Conservation (phyloP, 345 rosid species). For the Streptanthus diversifolius region DNA sequence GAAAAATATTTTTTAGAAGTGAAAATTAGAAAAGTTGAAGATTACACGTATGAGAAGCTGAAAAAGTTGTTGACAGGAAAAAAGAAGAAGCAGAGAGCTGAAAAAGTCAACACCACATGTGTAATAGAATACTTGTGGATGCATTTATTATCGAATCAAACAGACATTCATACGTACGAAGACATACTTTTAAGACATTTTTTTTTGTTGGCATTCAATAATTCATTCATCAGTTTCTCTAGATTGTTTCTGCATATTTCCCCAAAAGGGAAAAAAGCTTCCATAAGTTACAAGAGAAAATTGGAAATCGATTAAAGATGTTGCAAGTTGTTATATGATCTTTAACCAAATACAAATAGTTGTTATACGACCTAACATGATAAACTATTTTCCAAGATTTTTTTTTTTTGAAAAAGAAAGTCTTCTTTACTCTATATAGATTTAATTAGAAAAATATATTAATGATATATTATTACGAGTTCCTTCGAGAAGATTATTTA, state of each 20-base stretch:
- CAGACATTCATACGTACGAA: slow-evolving; percentile 11
- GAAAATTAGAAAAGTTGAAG: neutral
- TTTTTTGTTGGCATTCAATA: slow-evolving; percentile 8
- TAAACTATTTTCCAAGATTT: no score
- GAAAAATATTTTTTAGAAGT: neutral
- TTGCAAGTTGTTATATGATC: neutral
- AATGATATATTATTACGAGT: neutral
- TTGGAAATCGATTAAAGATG: neutral
- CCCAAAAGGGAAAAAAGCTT: neutral
- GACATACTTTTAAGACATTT: neutral
- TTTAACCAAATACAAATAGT: neutral
- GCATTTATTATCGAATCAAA: slow-evolving; percentile 12
- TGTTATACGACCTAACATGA: neutral
- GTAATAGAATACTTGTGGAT: neutral
- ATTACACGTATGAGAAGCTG: neutral
- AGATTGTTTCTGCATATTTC: neutral
- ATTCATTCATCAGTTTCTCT: slow-evolving; percentile 14
- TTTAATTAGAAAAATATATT: neutral
- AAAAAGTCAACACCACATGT: slow-evolving; percentile 16
- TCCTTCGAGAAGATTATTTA: neutral
- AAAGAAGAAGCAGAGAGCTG: neutral
- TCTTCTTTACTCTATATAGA: neutral
- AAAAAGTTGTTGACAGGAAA: neutral
- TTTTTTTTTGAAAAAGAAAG: neutral
- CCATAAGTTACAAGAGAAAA: neutral